Base-by-base conservation (phyloP, 208 protist species). In the Acanthamoeba sp. region DNA sequence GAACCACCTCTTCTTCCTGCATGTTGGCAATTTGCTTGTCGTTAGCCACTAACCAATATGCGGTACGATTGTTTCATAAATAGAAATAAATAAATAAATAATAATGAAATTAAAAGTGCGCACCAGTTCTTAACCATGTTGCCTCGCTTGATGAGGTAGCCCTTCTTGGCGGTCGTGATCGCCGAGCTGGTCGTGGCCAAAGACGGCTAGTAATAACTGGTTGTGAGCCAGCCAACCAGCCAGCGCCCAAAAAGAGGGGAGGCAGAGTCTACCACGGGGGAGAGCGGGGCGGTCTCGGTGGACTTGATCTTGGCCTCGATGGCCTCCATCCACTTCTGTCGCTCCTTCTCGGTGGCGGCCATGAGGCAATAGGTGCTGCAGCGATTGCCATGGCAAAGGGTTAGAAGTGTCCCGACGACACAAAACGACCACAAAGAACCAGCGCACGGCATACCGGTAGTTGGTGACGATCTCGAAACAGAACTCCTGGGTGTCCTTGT, bases 1-100 rank as follows among this genome's bases (percentile, higher is more conserved):
- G 50, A 87, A 62, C 78, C 78, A 87, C 20, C 78, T 52, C 78
- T 87, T 52, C n/a, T 87, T 87, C 78, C 78, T 87, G 78, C n/a
- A 59, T 10, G 0, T 40, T 62, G 29, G 29, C 40, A 87, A 57
- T n/a, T n/a, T n/a, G n/a, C n/a, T n/a, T n/a, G n/a, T n/a, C n/a
- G n/a, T n/a, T n/a, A n/a, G n/a, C n/a, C n/a, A n/a, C n/a, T n/a
- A n/a, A n/a, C n/a, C n/a, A n/a, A n/a, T n/a, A n/a, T n/a, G n/a
- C n/a, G n/a, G n/a, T n/a, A n/a, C n/a, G n/a, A n/a, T n/a, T n/a
- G n/a, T n/a, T n/a, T n/a, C n/a, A n/a, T n/a, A n/a, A n/a, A n/a
- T n/a, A n/a, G n/a, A n/a, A n/a, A n/a, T n/a, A n/a, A n/a, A n/a
- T n/a, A n/a, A n/a, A n/a, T n/a, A n/a, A n/a, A n/a, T n/a, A n/a